A percentile compares a stretch with the other conserved stretches of the same genome.
phyloP scores from a whole-genome alignment of 2,329 filamentous ascomycete species.

The Paecilomyces dactylethromorphus region DNA sequence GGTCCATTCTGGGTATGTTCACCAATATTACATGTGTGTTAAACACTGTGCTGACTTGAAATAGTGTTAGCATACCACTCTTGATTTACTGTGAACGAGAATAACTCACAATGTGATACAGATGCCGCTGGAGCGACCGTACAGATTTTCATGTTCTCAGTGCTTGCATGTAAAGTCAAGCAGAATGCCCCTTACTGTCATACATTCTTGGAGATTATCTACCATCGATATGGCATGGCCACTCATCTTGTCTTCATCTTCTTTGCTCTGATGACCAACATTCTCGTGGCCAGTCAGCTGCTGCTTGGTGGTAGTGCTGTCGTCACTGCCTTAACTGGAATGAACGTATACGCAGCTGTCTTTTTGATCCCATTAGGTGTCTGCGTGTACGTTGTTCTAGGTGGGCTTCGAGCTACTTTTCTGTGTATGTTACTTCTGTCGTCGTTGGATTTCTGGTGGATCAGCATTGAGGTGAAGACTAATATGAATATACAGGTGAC shows the following conservation, averaged over 20 bases:
- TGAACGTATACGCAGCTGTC: constrained; percentile 39
- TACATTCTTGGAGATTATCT: constrained; percentile 37
- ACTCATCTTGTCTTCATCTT: constrained; percentile 36
- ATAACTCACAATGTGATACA: not conserved
- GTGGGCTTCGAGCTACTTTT: constrained; percentile 37
- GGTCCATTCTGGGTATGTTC: constrained; percentile 26
- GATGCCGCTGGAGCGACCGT: constrained; percentile 39
- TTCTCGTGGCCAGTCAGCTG: constrained; percentile 37
- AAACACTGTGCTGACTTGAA: not conserved
- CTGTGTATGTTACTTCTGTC: not conserved
- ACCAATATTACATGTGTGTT: not conserved
- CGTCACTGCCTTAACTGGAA: constrained; percentile 33
- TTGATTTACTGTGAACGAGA: not conserved
- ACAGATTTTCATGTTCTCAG: constrained; percentile 39
- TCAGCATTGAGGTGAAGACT: not conserved
- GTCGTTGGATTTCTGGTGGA: not conserved
- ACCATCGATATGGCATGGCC: constrained; percentile 30
- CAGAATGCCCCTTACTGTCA: constrained; percentile 33
- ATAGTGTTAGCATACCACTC: not conserved
- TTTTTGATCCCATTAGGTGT: constrained; percentile 39
- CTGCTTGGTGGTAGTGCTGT: constrained; percentile 39
- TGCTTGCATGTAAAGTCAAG: constrained; percentile 39
- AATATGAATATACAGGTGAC: not conserved
- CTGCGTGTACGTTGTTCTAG: constrained; percentile 28
- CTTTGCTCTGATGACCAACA: constrained; percentile 37